These are phyloP conservation scores for Chondrostereum purpureum DNA, from an alignment of 1,284 basidiomycete species.

Conservation along the genomic window DNA sequence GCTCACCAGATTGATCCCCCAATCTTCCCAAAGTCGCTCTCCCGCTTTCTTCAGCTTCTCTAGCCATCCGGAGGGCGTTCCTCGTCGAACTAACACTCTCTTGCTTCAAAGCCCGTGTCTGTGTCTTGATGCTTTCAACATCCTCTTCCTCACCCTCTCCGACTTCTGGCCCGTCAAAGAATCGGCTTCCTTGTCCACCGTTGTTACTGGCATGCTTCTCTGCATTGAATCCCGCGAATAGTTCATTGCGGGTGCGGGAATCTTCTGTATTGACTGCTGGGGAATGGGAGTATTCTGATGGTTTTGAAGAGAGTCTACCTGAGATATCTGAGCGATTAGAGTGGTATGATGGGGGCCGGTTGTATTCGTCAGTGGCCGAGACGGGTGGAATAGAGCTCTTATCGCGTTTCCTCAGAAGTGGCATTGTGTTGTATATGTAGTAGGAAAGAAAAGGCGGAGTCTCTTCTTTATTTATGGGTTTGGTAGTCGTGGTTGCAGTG, in stretches of 20 bases:
- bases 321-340: too few relatives aligned
- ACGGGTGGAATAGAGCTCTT: constrained; percentile 66
- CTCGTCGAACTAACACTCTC: constrained; percentile 87
- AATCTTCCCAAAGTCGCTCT: constrained; percentile 80
- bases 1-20: constrained; percentile 93
- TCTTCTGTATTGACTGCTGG: constrained; percentile 33
- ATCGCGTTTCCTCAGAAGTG: constrained; percentile 71
- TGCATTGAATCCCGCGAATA: constrained; percentile 71
- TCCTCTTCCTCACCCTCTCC: constrained; percentile 90
- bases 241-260: constrained; percentile 65
- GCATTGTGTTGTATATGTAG: constrained; percentile 44
- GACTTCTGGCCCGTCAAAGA: constrained; percentile 53
- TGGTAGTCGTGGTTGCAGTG: too few relatives aligned
- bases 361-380: constrained; percentile 20
- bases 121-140: constrained; percentile 92
- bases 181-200: constrained; percentile 48
- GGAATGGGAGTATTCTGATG: too few relatives aligned
- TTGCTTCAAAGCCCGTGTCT: constrained; percentile 88
- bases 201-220: constrained; percentile 31
- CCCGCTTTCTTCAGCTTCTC: constrained; percentile 95
- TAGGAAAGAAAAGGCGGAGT: too few relatives aligned
- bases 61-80: constrained; percentile 89
- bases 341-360: too few relatives aligned
- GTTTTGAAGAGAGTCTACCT: too few relatives aligned
- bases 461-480: background rate